Percentiles rank a stretch among this genome's conserved stretches.
These are phyloP conservation scores for Entomortierella parvispora DNA, from an alignment of 192 early-diverging fungal genomes.

Conservation along the genomic window DNA sequence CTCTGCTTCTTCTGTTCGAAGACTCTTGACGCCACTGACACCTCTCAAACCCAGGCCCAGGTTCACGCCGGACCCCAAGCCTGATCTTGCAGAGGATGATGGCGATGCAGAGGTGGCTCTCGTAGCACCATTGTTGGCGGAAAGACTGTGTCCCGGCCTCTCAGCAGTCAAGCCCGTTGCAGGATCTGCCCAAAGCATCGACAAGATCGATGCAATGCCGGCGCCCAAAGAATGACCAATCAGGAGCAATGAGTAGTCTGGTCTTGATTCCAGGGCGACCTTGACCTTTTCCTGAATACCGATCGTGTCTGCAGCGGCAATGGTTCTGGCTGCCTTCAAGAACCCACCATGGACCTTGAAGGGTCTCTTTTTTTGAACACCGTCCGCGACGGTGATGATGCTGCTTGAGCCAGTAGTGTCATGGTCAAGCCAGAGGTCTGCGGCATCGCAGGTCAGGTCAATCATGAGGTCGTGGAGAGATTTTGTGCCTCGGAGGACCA, in stretches of 20 bases:
- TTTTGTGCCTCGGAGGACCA: conserved; percentile 62
- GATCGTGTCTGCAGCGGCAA: conserved; percentile 53
- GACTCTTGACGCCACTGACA: neutral
- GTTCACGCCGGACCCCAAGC: neutral
- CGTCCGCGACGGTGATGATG: neutral
- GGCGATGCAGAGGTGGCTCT: no score
- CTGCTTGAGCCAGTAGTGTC: conserved; percentile 20
- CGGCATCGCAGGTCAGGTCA: conserved; percentile 61
- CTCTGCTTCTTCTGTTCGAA: neutral
- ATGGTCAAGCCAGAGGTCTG: conserved; percentile 54
- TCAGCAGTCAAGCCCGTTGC: conserved; percentile 54
- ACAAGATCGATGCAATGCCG: conserved; percentile 58
- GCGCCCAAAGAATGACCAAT: conserved; percentile 64
- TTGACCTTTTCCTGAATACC: conserved; percentile 56
- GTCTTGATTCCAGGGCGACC: conserved; percentile 50
- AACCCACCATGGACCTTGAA: conserved; percentile 62
- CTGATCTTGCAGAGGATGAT: neutral
- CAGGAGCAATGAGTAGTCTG: conserved; percentile 55
- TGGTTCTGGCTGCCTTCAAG: conserved; percentile 46
- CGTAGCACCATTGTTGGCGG: neutral
- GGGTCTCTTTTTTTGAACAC: conserved; percentile 13
- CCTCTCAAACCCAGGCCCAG: neutral
- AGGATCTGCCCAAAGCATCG: conserved; percentile 54
- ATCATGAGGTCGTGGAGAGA: conserved; percentile 60
- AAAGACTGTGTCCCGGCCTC: conserved; percentile 17